These are phyloP conservation scores for Penicillium sp. DNA, from an alignment of 2,329 filamentous ascomycete species.

Conservation along the genomic window DNA sequence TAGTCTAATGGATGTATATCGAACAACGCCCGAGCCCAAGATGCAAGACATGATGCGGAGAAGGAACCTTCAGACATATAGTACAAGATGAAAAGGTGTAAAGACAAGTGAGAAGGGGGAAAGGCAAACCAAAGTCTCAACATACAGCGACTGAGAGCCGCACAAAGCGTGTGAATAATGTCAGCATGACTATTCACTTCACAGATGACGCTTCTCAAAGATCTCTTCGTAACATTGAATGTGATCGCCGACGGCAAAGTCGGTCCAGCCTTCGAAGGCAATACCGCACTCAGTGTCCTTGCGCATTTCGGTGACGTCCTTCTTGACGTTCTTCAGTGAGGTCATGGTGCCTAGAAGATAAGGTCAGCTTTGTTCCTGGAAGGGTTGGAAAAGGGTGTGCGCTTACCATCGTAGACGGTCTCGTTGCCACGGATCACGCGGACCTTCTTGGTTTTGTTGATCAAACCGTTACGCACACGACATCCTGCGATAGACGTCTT, in stretches of 20 bases:
- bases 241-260: constrained; percentile 77
- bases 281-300: constrained; percentile 96
- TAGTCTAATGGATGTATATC: constrained; percentile 3
- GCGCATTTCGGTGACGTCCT: constrained; percentile 83
- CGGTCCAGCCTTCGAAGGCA: constrained; percentile 76
- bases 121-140: constrained; percentile 10
- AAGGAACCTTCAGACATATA: constrained; percentile 7
- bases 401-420: constrained; percentile 79
- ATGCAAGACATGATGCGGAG: constrained; percentile 19
- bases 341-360: constrained; percentile 66
- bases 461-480: constrained; percentile 77
- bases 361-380: neutral
- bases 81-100: constrained; percentile 10
- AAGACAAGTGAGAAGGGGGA: constrained; percentile 6
- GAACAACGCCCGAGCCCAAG: constrained; percentile 18
- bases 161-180: neutral
- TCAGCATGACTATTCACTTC: constrained; percentile 3
- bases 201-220: constrained; percentile 65
- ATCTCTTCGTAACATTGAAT: constrained; percentile 86
- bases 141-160: constrained; percentile 12
- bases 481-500: constrained; percentile 82
- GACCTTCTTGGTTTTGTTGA: constrained; percentile 66
- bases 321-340: constrained; percentile 89
- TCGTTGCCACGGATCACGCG: constrained; percentile 72
- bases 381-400: neutral